Base-by-base conservation (phyloP, 176 grass and related monocot genomes). In the Areca catechu region DNA sequence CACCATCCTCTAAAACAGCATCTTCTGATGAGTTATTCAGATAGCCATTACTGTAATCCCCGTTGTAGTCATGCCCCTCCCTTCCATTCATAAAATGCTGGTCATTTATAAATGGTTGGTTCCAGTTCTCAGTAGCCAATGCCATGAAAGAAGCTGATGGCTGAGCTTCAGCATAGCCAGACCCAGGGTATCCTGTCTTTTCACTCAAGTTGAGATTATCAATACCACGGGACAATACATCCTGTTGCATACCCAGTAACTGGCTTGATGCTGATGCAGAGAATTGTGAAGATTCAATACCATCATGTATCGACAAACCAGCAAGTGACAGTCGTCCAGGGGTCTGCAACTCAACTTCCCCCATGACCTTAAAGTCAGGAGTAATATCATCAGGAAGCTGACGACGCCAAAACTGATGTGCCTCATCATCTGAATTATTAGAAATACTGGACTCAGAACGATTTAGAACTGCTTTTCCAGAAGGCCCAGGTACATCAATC, bases 371-470 rank as follows among this genome's bases (percentile, higher is more conserved):
- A 25, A 98, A 98, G 55, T 98, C 93, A 51, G 93, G 84, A 73
- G 80, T 92, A 55, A 98, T 98, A 71, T 98, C 87, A 83, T 98
- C 93, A 30, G 93, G 93, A 52, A 98, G 93, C 74, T 91, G 93
- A 61, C 58, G 76, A 53, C 72, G 71, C 93, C 93, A 98, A 78
- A 88, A 88, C 43, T 84, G 83, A 27, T 84, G 87, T 9, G 84
- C 76, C 66, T 92, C 93, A 64, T 98, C 93, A 66, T 98, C 93
- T 3, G 87, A 98, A 73, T 80, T 92, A 69, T 88, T 92, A 66
- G 84, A 97, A 57, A 81, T 97, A 55, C 83, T 83, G 22, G 82
- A 92, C 61, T 91, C 87, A 0, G 83, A 82, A 68, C 78, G 80
- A 74, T 91, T 81, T 76, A 89, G 62, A 10, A 87, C 75, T 53